Percentiles rank a stretch among this genome's conserved stretches.
These are phyloP conservation scores for Bisporella sp. DNA, from an alignment of 2,329 filamentous ascomycete species.

Conservation along the genomic window DNA sequence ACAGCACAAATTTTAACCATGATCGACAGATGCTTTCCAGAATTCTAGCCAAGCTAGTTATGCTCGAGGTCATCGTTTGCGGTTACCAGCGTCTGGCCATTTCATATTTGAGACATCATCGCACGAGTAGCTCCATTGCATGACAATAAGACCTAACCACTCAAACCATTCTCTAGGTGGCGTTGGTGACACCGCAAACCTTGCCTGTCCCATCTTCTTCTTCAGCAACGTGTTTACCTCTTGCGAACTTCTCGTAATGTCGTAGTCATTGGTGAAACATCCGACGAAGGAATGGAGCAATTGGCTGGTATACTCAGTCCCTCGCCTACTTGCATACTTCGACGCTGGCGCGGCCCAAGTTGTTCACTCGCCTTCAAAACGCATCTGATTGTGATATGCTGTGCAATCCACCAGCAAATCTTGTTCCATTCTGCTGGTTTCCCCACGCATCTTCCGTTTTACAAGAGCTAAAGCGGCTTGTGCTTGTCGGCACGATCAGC, in stretches of 20 bases:
- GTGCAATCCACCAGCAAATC: background rate
- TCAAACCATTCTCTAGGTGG: no score
- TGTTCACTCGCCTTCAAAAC: background rate
- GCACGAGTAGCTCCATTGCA: background rate
- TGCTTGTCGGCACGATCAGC: background rate
- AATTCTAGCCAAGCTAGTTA: conserved; percentile 8
- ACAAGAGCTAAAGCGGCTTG: background rate
- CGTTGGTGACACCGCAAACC: no score
- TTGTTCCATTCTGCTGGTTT: conserved; percentile 8
- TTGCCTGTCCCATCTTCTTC: no score
- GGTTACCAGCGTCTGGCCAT: conserved; percentile 15
- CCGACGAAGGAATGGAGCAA: no score
- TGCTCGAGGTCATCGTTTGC: conserved; percentile 16
- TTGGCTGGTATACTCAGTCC: background rate
- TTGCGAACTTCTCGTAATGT: no score
- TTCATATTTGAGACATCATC: conserved; percentile 7
- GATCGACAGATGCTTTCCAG: no score
- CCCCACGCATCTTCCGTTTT: conserved; percentile 1
- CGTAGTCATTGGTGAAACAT: no score
- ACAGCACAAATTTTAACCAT: no score
- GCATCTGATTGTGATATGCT: no score
- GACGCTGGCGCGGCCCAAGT: background rate
- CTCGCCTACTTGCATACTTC: conserved; percentile 15
- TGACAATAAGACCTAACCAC: no score
- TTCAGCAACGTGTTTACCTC: no score